A percentile compares a stretch with the other conserved stretches of the same genome.
Evolutionary conservation across 73 alveolate genomes (phyloP).

Genomic region (Paramecium sexaurelia): DNA sequence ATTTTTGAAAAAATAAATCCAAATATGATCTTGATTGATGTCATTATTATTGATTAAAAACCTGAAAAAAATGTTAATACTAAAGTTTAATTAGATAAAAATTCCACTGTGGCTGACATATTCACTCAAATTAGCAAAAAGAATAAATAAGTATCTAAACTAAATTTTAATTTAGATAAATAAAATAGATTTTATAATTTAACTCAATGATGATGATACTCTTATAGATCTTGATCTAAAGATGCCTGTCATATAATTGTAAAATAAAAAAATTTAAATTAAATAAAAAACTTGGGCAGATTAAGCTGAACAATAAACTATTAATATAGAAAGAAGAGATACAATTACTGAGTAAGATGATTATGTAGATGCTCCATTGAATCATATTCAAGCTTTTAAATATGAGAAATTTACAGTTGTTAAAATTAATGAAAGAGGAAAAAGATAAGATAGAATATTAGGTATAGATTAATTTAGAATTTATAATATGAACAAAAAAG

Average conservation of each 20-base stretch:
- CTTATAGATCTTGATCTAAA: slow-evolving; percentile 6
- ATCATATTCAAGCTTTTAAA: slow-evolving; percentile 43
- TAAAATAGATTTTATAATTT: neutral
- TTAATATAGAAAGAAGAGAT: neutral
- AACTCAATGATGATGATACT: neutral
- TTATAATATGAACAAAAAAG: slow-evolving; percentile 44
- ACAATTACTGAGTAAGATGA: neutral
- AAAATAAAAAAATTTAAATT: neutral
- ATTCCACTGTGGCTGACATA: neutral
- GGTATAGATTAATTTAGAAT: slow-evolving; percentile 55
- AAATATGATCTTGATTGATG: neutral
- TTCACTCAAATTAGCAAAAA: neutral
- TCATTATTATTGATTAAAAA: neutral
- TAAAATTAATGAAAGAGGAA: slow-evolving; percentile 57
- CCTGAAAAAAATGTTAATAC: neutral
- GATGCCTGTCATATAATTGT: neutral
- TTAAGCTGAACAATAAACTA: neutral
- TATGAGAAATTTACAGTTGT: slow-evolving; percentile 39
- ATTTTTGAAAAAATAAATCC: neutral
- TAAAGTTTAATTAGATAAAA: neutral
- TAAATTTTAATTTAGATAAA: neutral
- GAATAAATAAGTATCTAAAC: neutral
- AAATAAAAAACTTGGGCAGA: slow-evolving; percentile 37
- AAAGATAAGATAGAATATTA: slow-evolving; percentile 25
- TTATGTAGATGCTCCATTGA: slow-evolving; percentile 35